Base-by-base conservation (phyloP, 768 basidiomycete species). In the Tephrocybe sp. region DNA sequence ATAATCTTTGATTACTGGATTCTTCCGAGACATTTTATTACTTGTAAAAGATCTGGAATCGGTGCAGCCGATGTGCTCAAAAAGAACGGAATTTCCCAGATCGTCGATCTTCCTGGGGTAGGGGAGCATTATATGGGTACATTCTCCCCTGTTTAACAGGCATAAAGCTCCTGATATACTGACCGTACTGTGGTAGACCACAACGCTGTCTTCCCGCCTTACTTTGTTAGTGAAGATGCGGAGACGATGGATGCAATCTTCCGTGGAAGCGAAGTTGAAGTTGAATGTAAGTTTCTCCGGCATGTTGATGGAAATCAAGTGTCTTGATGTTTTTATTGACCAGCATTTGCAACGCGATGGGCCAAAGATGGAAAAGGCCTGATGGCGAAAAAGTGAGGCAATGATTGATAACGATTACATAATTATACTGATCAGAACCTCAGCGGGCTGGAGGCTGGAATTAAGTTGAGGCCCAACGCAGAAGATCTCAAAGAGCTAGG, bases 101-200 rank as follows among this genome's bases (percentile, higher is more conserved):
- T 80, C 22, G 73, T 87, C 12, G 80, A 88, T 46, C 76, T 91
- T 12, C 86, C 87, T 1, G 85, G 84, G 15, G 89, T 94, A 0
- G 89, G 90, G 9, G 84, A 86, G 60, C 79, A 89, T 53, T 82
- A 79, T 44, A 72, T 76, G 55, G 82, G 81, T 77, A 44, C n/a
- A n/a, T 32, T 60, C 45, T n/a, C n/a, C n/a, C n/a, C 21, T 28
- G 31, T 2, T 39, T 22, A 9, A 34, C n/a, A n/a, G 18, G 15
- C 30, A 12, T 28, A 26, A 39, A n/a, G 27, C 27, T 19, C 11
- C 30, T 6, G 28, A 52, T 9, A 5, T 19, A n/a, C 13, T 34
- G 35, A 27, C 42, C 47, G 7, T 41, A 19, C 13, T 13, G 6
- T 13, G 28, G 12, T 30, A 79, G 78, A 78, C 52, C 78, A 78